Percentiles rank a stretch among this genome's conserved stretches.
These are phyloP conservation scores for Phytomonas francai DNA, from an alignment of 208 protist genomes.

Conservation along the genomic window DNA sequence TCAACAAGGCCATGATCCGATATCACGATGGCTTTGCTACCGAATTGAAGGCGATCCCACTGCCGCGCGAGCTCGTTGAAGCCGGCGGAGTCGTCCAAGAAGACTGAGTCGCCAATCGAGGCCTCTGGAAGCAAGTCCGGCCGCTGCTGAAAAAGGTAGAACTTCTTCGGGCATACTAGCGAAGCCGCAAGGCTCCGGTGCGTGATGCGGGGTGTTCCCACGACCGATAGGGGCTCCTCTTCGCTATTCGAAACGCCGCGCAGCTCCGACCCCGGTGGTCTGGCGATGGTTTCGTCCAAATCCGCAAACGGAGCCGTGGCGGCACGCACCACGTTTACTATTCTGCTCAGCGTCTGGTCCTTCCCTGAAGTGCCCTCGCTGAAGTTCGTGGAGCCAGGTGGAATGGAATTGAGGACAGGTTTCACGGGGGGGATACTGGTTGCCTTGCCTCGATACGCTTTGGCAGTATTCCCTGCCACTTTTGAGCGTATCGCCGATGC, in stretches of 20 bases:
- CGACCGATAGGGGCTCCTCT: conserved; percentile 75
- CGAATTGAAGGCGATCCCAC: conserved; percentile 85
- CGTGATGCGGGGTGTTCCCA: conserved; percentile 50
- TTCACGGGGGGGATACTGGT: background rate
- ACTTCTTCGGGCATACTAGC: conserved; percentile 76
- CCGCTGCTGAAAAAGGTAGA: conserved; percentile 64
- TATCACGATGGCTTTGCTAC: conserved; percentile 70
- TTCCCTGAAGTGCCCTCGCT: background rate
- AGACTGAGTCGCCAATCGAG: conserved; percentile 70
- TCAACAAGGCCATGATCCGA: conserved; percentile 50
- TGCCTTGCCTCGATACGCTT: background rate
- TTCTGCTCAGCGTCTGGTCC: conserved; percentile 9
- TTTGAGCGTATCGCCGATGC: background rate
- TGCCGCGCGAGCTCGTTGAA: conserved; percentile 84
- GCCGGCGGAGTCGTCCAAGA: conserved; percentile 75
- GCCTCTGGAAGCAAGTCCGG: conserved; percentile 44
- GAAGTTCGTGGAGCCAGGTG: background rate
- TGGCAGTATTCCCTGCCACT: background rate
- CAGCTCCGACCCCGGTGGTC: conserved; percentile 47
- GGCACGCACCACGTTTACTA: conserved; percentile 25
- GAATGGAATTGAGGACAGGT: background rate
- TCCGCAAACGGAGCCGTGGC: conserved; percentile 48
- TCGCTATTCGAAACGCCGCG: conserved; percentile 49
- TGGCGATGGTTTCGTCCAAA: conserved; percentile 45
- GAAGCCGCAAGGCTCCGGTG: conserved; percentile 63